phyloP scores from a whole-genome alignment of 176 grass and related monocot genomes.

The Sorghum bicolor region Sorghum_bicolor_NCBIv3 NC_012870.2:74516501-74517000 shows the following conservation, averaged over 20 bases:
- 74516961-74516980: conserved; percentile 99
- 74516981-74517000: conserved; percentile 66
- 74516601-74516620: neutral
- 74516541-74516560: neutral
- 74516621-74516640: neutral
- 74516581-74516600: neutral
- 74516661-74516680: neutral
- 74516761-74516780: conserved; percentile 96
- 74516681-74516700: neutral
- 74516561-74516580: neutral
- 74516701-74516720: neutral
- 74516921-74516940: conserved; percentile 81
- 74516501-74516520: neutral
- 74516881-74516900: conserved; percentile 77
- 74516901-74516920: conserved; percentile 83
- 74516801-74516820: conserved; percentile 95
- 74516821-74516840: conserved; percentile 80
- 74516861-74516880: conserved; percentile 74
- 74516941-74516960: conserved; percentile 88
- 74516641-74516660: neutral
- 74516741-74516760: conserved; percentile 32
- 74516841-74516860: conserved; percentile 83
- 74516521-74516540: neutral
- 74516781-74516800: conserved; percentile 92
- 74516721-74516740: neutral